Percentiles rank a stretch among this genome's conserved stretches.
These are phyloP conservation scores for Arthrobotrys musiformis DNA, from an alignment of 2,329 filamentous ascomycete species.

Conservation along the genomic window DNA sequence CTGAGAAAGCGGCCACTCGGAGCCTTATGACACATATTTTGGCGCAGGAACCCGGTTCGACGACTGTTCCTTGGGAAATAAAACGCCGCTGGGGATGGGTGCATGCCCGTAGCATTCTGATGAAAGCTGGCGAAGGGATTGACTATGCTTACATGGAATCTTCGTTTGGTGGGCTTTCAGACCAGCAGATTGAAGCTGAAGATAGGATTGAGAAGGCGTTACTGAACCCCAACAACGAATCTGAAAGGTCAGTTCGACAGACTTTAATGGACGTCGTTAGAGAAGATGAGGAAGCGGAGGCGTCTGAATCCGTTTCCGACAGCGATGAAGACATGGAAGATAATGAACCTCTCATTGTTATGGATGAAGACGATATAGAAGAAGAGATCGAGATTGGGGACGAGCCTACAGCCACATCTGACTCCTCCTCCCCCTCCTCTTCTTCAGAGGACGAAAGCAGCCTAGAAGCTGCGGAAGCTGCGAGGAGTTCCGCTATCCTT, in stretches of 20 bases:
- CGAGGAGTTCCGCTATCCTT: conserved; percentile 27
- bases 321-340: conserved; percentile 58
- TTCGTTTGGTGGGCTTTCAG: conserved; percentile 69
- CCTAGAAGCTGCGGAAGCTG: neutral
- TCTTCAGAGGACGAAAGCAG: neutral
- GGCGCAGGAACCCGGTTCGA: conserved; percentile 36
- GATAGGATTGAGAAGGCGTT: conserved; percentile 61
- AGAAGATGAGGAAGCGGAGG: conserved; percentile 31
- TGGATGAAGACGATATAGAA: conserved; percentile 53
- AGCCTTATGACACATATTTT: conserved; percentile 44
- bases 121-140: conserved; percentile 69
- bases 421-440: no score
- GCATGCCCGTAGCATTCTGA: conserved; percentile 70
- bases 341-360: conserved; percentile 58
- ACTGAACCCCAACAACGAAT: conserved; percentile 58
- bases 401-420: neutral
- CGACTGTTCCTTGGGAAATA: conserved; percentile 60
- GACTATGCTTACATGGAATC: conserved; percentile 70
- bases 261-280: conserved; percentile 57
- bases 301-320: conserved; percentile 29
- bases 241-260: conserved; percentile 49
- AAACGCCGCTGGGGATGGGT: conserved; percentile 70
- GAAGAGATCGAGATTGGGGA: conserved; percentile 43
- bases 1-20: conserved; percentile 39
- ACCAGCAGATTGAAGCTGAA: conserved; percentile 64